Evolutionary conservation across 2,329 filamentous ascomycete species (phyloP), one percentile per base, ranked within the genome.

Genomic region (Fusarium floridanum): DNA sequence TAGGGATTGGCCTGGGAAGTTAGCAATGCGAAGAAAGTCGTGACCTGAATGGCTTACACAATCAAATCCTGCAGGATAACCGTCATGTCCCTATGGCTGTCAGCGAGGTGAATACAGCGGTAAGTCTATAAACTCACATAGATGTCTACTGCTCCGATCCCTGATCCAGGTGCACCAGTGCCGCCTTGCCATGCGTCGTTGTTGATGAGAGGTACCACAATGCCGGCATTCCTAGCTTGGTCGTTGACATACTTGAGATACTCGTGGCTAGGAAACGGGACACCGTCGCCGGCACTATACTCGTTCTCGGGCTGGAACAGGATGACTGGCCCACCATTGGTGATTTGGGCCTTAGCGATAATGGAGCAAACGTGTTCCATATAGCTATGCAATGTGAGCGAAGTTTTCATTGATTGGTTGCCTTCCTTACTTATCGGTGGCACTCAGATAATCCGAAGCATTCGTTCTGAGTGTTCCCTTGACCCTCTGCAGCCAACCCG

Each of bases 241-340:
- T 94, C 86, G 55, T 92, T 89, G 7, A 95, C 90, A 72, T 92
- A 91, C 65, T 90, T 86, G 82, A 95, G 90, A 79, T 95, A 97
- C 0, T 87, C 85, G 0, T 87, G 86, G 76, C 94, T 91, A 0
- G 92, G 92, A 73, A 92, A 94, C 0, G 83, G 81, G 4, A 88
- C 83, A 3, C 84, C 84, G 5, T 84, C 82, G 2, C 85, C 86
- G 20, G 84, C 82, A 1, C 88, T 91, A 79, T 96, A 95, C 80
- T 97, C 94, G 72, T 97, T 97, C 80, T 97, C 94, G 0, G 93
- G 92, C 80, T 97, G 94, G 48, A 93, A 88, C 2, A 96, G 84
- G 69, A 97, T 94, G 9, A 97, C 88, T 0, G 94, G 94, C 0
- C 94, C 94, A 0, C 93, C 94, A 62, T 95, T 94, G 1, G 93